A percentile compares a stretch with the other conserved stretches of the same genome.
phyloP scores from a whole-genome alignment of 2,329 filamentous ascomycete genomes.

The Myotisia sp. region DNA sequence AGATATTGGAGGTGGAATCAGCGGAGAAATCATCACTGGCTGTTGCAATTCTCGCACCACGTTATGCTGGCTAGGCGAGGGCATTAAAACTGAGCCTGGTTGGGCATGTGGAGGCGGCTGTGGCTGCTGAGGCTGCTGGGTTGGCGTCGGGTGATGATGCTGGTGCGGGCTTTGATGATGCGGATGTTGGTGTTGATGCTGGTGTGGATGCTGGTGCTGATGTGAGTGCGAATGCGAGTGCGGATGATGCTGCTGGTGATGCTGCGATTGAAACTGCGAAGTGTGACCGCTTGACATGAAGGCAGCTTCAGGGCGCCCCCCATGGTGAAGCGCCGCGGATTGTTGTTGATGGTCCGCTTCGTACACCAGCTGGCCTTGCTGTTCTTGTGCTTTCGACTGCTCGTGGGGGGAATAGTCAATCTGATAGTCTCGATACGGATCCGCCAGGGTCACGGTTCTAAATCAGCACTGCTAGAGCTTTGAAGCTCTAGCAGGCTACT shows the following conservation, averaged over 20 bases:
- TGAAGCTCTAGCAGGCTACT: conserved; percentile 50
- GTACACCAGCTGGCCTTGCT: conserved; percentile 51
- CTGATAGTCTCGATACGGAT: conserved; percentile 64
- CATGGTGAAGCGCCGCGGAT: conserved; percentile 25
- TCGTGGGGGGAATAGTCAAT: conserved; percentile 59
- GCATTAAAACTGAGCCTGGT: conserved; percentile 19
- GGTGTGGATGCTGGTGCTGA: conserved; percentile 11
- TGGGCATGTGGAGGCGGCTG: conserved; percentile 14
- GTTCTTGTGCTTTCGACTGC: conserved; percentile 50
- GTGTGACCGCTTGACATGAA: conserved; percentile 21
- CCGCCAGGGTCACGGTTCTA: conserved; percentile 56
- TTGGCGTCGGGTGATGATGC: conserved; percentile 22
- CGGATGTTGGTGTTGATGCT: conserved; percentile 14
- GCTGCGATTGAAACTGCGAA: conserved; percentile 22
- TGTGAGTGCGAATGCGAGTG: too few species aligned
- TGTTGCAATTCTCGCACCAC: conserved; percentile 22
- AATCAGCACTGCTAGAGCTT: conserved; percentile 63
- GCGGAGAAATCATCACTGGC: conserved; percentile 17
- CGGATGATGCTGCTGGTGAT: conserved; percentile 23
- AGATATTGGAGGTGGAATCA: conserved; percentile 19
- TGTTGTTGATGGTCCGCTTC: conserved; percentile 33
- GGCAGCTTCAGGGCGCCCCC: conserved; percentile 20
- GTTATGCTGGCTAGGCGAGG: conserved; percentile 19
- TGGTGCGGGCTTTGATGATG: conserved; percentile 13
- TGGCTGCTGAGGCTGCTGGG: conserved; percentile 23